Base-by-base conservation (phyloP, 208 protist genomes). In the Trypanosoma caninum region DNA sequence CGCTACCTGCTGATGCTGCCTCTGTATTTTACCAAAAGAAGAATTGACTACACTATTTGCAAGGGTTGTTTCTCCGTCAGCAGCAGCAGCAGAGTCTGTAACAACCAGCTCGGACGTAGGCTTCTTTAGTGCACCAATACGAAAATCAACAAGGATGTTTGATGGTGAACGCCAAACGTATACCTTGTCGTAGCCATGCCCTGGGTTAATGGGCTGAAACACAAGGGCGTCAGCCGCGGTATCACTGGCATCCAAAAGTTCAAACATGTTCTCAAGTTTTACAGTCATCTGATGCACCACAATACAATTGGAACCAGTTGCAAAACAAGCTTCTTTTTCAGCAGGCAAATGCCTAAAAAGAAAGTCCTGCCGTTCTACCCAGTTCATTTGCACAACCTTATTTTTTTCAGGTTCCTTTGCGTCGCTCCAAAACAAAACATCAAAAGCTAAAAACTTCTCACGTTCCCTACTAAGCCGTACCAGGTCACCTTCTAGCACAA, bases 401-500 rank as follows among this genome's bases (percentile, higher is more conserved):
- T 91, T 88, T 28, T 23, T 70, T 27, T 55, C 59, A 31, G 76
- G 72, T 31, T 55, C 50, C 14, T 51, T 66, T 18, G 54, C 63
- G 14, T 89, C 73, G 62, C 72, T 86, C 87, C 87, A 91, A 75
- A 74, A 94, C 59, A 83, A 72, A 25, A 73, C 75, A 47, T 94
- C 87, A 65, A 82, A 82, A 3, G 78, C 84, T 22, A 94, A 59
- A 57, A 94, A 89, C 44, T 80, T 76, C 52, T 94, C 81, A 60
- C 64, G 72, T 28, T 88, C 83, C 54, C 60, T 51, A 34, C 33
- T 64, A 18, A 86, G 55, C 8, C 71, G 70, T 7, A 81, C 68
- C 34, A 94, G 70, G 55, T 86, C 80, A 47, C 87, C 87, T 50
- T 91, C 83, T 9, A 94, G 74, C 10, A 89, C 78, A 51, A 90